A percentile compares a stretch with the other conserved stretches of the same genome.
phyloP scores from a whole-genome alignment of 805 yeast genomes.

The Saccharomycopsis schoenii region DNA sequence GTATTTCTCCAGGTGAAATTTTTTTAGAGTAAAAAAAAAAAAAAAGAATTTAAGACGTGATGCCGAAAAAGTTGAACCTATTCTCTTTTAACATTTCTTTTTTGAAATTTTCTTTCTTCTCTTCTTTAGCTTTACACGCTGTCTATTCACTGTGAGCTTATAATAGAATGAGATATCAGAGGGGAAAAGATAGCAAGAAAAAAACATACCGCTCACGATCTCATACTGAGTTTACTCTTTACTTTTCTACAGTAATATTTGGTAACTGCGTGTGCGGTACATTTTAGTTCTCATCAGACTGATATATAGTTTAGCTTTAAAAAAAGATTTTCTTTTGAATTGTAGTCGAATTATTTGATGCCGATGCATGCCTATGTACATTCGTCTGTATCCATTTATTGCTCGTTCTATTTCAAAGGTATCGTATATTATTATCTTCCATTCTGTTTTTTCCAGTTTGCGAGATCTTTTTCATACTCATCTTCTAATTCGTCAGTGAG shows the following conservation, averaged over 20 bases:
- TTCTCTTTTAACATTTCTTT: not conserved
- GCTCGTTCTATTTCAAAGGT: no score
- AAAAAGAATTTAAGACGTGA: not conserved
- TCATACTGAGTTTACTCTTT: constrained; percentile 12
- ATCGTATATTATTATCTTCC: not conserved
- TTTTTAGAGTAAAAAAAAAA: not conserved
- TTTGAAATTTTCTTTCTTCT: not conserved
- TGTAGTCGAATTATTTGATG: no score
- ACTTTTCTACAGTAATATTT: constrained; percentile 4
- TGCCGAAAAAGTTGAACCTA: not conserved
- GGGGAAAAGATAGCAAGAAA: constrained; percentile 18
- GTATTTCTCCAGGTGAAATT: not conserved
- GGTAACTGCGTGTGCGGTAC: constrained; percentile 17
- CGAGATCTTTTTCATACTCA: constrained; percentile 16
- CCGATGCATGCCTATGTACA: no score
- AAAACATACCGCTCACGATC: constrained; percentile 11
- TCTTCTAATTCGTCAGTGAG: constrained; percentile 7
- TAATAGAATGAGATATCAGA: constrained; percentile 14
- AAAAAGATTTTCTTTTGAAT: no score
- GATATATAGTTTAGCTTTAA: no score
- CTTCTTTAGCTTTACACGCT: constrained; percentile 14
- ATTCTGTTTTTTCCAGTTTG: constrained; percentile 9
- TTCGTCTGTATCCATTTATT: no score
- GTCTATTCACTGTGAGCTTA: constrained; percentile 17
- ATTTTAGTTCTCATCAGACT: not conserved